Evolutionary conservation across 495 filamentous ascomycete genomes (phyloP).

Genomic region (Durotheca rogersii): DNA sequence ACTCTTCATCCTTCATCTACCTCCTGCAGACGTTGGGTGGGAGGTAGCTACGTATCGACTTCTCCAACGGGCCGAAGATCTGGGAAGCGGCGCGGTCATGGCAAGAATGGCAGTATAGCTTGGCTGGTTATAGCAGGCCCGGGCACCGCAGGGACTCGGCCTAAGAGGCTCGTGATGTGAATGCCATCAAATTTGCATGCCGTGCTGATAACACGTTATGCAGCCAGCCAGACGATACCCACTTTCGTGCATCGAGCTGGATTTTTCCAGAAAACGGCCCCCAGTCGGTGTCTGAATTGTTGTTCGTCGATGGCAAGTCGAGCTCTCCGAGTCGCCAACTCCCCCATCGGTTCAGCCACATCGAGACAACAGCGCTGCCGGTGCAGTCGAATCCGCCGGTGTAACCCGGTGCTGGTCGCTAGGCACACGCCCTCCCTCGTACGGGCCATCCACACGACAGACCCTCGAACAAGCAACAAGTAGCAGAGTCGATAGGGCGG

Average conservation of each 20-base stretch:
- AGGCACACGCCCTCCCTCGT: neutral
- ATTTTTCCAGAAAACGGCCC: constrained; percentile 31
- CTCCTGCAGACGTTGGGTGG: too few relatives aligned
- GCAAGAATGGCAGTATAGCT: too few relatives aligned
- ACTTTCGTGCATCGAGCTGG: constrained; percentile 26
- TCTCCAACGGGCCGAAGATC: too few relatives aligned
- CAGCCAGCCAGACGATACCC: constrained; percentile 15
- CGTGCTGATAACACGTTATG: constrained; percentile 21
- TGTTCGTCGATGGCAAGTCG: neutral
- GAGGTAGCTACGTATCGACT: too few relatives aligned
- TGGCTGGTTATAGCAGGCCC: too few relatives aligned
- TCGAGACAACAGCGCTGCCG: too few relatives aligned
- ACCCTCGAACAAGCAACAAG: constrained; percentile 1
- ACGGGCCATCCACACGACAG: neutral
- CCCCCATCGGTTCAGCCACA: too few relatives aligned
- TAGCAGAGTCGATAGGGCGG: constrained; percentile 9
- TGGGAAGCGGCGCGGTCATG: too few relatives aligned
- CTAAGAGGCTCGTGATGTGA: constrained; percentile 2
- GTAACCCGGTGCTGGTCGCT: too few relatives aligned
- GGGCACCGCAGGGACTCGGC: too few relatives aligned
- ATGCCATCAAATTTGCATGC: constrained; percentile 15
- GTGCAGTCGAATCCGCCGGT: neutral
- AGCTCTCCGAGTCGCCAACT: too few relatives aligned
- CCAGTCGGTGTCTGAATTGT: neutral
- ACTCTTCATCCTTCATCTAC: too few relatives aligned